A percentile compares a stretch with the other conserved stretches of the same genome.
These are phyloP conservation scores for Drosera spatulata DNA, from an alignment of 179 eudicot genomes.

Conservation along the genomic window DNA sequence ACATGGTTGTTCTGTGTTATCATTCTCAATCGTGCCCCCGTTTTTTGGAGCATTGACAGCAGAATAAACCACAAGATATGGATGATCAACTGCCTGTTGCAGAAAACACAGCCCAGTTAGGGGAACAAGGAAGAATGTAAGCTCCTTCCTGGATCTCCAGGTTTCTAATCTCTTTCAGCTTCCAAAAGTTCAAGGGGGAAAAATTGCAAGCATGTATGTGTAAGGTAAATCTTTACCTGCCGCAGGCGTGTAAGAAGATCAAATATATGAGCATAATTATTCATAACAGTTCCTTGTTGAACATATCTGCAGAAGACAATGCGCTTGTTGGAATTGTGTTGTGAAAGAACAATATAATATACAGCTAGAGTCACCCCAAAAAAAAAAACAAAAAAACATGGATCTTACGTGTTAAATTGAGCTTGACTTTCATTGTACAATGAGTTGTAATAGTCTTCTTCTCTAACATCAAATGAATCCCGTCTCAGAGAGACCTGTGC, in stretches of 20 bases:
- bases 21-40: constrained; percentile 24
- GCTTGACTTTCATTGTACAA: constrained; percentile 56
- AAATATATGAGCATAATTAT: constrained; percentile 90
- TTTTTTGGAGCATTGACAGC: constrained; percentile 34
- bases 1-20: constrained; percentile 42
- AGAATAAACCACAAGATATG: constrained; percentile 90
- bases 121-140: constrained; percentile 1
- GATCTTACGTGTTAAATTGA: constrained; percentile 55
- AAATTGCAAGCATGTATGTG: background rate
- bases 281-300: constrained; percentile 59
- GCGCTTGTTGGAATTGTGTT: background rate
- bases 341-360: background rate
- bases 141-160: background rate
- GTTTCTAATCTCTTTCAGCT: background rate
- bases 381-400: background rate
- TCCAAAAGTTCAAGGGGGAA: background rate
- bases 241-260: constrained; percentile 86
- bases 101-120: constrained; percentile 5
- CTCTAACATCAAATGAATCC: constrained; percentile 53
- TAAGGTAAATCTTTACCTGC: constrained; percentile 37
- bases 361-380: background rate
- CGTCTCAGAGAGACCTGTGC: constrained; percentile 44
- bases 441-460: constrained; percentile 63
- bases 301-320: constrained; percentile 51
- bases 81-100: constrained; percentile 91